Percentiles rank a stretch among this genome's conserved stretches.
phyloP scores from a whole-genome alignment of 208 protist species.

The Crithidia mellificae region DNA sequence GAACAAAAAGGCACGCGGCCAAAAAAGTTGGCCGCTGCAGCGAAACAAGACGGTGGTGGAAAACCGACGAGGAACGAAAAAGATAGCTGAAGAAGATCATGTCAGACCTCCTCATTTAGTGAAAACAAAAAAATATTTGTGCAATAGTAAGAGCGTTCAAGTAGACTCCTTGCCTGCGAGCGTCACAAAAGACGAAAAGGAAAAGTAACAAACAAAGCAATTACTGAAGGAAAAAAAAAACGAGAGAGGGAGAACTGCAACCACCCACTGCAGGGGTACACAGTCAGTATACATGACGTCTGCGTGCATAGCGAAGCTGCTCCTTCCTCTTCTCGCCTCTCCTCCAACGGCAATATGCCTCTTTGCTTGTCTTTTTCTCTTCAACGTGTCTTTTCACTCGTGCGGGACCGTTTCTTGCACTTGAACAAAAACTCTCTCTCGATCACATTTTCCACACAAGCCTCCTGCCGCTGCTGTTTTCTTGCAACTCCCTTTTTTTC shows the following conservation, averaged over 20 bases:
- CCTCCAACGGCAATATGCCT: neutral
- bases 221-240: constrained; percentile 9
- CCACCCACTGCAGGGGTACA: constrained; percentile 9
- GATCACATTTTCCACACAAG: neutral
- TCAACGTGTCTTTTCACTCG: neutral
- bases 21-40: neutral
- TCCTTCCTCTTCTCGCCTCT: neutral
- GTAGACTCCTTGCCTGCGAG: constrained; percentile 7
- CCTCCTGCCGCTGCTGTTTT: too few species aligned
- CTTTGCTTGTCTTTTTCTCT: neutral
- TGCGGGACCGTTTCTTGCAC: neutral
- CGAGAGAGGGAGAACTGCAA: neutral
- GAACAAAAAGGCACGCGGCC: too few species aligned
- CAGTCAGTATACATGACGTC: neutral
- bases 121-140: constrained; percentile 1
- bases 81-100: constrained; percentile 11
- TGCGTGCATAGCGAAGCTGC: neutral
- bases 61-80: constrained; percentile 13
- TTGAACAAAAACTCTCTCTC: neutral
- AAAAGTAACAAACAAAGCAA: neutral
- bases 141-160: constrained; percentile 10
- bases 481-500: too few species aligned
- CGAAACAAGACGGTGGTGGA: neutral
- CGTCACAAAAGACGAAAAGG: neutral
- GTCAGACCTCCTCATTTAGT: neutral